Evolutionary conservation across 768 basidiomycete species (phyloP).

Genomic region (Favolaschia claudopus): DNA sequence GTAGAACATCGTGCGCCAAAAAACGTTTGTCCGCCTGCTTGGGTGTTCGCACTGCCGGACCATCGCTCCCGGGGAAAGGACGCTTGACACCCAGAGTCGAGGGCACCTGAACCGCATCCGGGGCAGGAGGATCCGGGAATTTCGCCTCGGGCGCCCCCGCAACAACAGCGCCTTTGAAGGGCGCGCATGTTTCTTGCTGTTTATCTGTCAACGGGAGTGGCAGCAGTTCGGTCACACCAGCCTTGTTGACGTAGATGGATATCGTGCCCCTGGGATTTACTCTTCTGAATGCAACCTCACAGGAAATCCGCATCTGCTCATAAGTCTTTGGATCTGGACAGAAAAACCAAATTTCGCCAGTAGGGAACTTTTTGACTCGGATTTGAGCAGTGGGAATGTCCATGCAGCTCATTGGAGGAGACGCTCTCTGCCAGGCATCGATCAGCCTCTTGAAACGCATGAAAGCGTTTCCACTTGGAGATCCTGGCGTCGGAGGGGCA

Average conservation of each 20-base stretch:
- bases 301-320: background rate
- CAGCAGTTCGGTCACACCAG: background rate
- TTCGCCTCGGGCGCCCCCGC: constrained; percentile 6
- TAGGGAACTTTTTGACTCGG: background rate
- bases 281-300: background rate
- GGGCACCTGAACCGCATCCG: no score
- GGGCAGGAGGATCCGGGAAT: background rate
- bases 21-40: constrained; percentile 26
- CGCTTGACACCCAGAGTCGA: background rate
- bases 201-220: background rate
- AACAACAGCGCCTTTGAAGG: background rate
- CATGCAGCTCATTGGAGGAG: background rate
- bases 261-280: background rate
- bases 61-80: background rate
- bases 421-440: constrained; percentile 5
- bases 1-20: constrained; percentile 25
- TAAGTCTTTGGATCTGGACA: background rate
- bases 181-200: background rate
- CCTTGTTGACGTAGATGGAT: background rate
- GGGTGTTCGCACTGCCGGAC: constrained; percentile 32
- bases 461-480: no score
- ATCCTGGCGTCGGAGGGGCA: no score
- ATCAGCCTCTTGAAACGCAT: no score
- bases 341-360: background rate
- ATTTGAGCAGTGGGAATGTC: constrained; percentile 7